These are phyloP conservation scores for Zymoseptoria passerinii DNA, from an alignment of 2,329 filamentous ascomycete genomes.

Conservation along the genomic window DNA sequence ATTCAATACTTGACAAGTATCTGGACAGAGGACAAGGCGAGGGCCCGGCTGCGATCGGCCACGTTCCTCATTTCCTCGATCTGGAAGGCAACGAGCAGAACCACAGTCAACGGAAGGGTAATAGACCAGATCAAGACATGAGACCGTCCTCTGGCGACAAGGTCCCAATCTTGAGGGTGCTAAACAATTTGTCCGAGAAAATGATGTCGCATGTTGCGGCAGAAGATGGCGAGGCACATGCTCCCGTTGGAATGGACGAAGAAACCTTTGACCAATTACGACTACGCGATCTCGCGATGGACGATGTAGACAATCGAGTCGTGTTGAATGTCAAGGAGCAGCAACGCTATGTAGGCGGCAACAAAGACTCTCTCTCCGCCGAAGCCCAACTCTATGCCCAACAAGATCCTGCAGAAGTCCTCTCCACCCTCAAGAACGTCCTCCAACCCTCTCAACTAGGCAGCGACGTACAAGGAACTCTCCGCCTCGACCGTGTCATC, in stretches of 20 bases:
- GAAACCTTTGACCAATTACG: constrained; percentile 65
- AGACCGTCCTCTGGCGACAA: constrained; percentile 64
- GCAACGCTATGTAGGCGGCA: constrained; percentile 64
- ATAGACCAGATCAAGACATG: constrained; percentile 86
- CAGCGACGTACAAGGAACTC: constrained; percentile 24
- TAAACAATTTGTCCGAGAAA: constrained; percentile 88
- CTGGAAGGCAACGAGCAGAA: constrained; percentile 93
- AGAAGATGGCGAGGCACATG: constrained; percentile 60
- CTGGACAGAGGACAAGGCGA: constrained; percentile 57
- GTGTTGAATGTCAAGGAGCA: constrained; percentile 84
- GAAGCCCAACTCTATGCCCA: constrained; percentile 54
- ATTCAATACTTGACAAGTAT: constrained; percentile 79
- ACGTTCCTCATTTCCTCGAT: constrained; percentile 83
- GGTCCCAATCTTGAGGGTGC: constrained; percentile 76
- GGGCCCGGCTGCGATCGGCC: constrained; percentile 43
- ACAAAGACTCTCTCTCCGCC: constrained; percentile 36
- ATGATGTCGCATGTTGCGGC: constrained; percentile 82
- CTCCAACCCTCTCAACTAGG: constrained; percentile 42
- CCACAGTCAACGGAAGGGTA: constrained; percentile 77
- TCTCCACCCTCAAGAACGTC: constrained; percentile 56
- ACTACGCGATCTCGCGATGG: constrained; percentile 70
- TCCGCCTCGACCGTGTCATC: constrained; percentile 52
- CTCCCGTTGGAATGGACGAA: constrained; percentile 60
- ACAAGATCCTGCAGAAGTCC: constrained; percentile 61
- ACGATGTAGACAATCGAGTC: constrained; percentile 66